Evolutionary conservation across 192 early-diverging fungal species (phyloP), one percentile per base, ranked within the genome.

Genomic region (Podochytrium sp.): DNA sequence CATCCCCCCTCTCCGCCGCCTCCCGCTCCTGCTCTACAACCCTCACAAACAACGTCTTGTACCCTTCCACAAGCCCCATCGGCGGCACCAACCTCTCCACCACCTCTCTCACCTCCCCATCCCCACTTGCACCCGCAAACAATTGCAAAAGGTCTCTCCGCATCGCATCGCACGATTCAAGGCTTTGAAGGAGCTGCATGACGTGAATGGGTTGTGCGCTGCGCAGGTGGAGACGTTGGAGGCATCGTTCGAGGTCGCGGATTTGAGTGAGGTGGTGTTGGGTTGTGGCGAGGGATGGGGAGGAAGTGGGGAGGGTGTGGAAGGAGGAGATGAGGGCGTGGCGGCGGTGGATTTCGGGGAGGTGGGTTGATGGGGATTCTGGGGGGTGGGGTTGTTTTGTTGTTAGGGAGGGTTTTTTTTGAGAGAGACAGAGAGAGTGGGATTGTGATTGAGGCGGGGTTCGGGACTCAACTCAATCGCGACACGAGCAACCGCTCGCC

Each of bases 401-500:
- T n/a, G n/a, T n/a, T n/a, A 16, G 12, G 12, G n/a, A n/a, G n/a
- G n/a, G n/a, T 49, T 49, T n/a, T 12, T 49, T 12, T 49, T 49
- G n/a, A 12, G n/a, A 49, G n/a, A 16, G 47, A 49, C n/a, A 16
- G 47, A 12, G 47, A 16, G 12, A n/a, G 47, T 12, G 47, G 47
- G n/a, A 49, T 16, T 49, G n/a, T 16, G 12, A 49, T 49, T n/a
- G n/a, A 49, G 47, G 12, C 12, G 6, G 32, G n/a, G n/a, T n/a
- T n/a, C n/a, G n/a, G 42, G 67, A 82, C 83, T 42, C 43, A 78
- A 63, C 68, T 78, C 60, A 98, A 70, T 69, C 94, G 90, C 47
- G 81, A 78, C 18, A 90, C 81, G 4, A 98, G 78, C 34, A 95
- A 76, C 12, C 96, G 79, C 2, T 85, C 82, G 2, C 96, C 96